Conservation (phyloP, 2,329 filamentous ascomycete species). For the Bipolaris victoriae region DNA sequence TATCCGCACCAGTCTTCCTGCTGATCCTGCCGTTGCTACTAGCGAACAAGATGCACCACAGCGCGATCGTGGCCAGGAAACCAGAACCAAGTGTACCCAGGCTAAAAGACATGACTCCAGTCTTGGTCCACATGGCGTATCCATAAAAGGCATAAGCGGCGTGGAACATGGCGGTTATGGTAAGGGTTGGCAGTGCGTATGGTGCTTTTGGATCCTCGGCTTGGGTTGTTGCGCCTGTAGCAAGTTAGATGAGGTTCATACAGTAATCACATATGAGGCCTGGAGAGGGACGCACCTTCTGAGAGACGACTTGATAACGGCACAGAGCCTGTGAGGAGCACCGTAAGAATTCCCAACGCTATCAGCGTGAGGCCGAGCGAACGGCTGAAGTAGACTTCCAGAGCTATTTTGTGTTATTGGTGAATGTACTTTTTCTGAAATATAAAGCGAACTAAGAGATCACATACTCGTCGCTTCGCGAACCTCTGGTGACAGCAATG, state of each 20-base stretch:
- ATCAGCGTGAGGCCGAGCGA: slow-evolving; percentile 72
- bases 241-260: background rate
- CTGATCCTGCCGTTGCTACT: slow-evolving; percentile 63
- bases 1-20: slow-evolving; percentile 69
- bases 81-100: slow-evolving; percentile 65
- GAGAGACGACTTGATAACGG: slow-evolving; percentile 63
- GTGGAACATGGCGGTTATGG: slow-evolving; percentile 72
- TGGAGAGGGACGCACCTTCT: slow-evolving; percentile 29
- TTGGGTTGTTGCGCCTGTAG: slow-evolving; percentile 44
- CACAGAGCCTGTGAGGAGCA: slow-evolving; percentile 73
- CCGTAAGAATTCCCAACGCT: slow-evolving; percentile 65
- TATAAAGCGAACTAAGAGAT: background rate
- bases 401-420: slow-evolving; percentile 48
- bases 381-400: slow-evolving; percentile 77
- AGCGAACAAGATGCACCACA: slow-evolving; percentile 69
- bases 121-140: slow-evolving; percentile 69
- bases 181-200: slow-evolving; percentile 67
- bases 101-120: slow-evolving; percentile 63
- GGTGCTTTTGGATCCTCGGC: slow-evolving; percentile 48
- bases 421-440: background rate
- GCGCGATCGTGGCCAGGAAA: slow-evolving; percentile 64
- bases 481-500: slow-evolving; percentile 64
- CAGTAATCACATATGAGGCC: background rate
- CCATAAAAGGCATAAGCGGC: slow-evolving; percentile 60
- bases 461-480: slow-evolving; percentile 60